Percentiles rank a stretch among this genome's conserved stretches.
Conservation (phyloP, 352 stramenopile genomes). For the Pythium oligandrum region DNA sequence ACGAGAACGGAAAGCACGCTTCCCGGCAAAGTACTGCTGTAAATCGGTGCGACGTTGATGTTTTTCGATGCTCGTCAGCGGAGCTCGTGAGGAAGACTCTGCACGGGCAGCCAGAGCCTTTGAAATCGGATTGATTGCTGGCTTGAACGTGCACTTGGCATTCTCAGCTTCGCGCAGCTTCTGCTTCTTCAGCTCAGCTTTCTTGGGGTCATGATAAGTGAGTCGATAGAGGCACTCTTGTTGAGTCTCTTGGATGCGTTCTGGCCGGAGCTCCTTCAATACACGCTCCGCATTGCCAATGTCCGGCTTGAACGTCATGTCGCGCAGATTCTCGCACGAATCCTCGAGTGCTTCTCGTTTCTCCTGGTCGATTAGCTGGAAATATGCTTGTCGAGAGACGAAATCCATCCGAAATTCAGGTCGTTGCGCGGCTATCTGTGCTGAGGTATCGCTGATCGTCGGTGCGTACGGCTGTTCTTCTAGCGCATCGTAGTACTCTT, state of each 20-base stretch:
- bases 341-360: slow-evolving; percentile 54
- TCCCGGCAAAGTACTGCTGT: slow-evolving; percentile 56
- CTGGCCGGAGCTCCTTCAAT: slow-evolving; percentile 56
- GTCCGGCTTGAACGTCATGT: slow-evolving; percentile 67
- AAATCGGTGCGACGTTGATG: slow-evolving; percentile 19
- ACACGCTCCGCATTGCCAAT: slow-evolving; percentile 72
- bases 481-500: slow-evolving; percentile 68
- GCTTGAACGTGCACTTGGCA: slow-evolving; percentile 67
- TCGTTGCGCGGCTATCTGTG: slow-evolving; percentile 42
- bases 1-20: slow-evolving; percentile 53
- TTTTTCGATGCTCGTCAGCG: slow-evolving; percentile 26
- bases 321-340: slow-evolving; percentile 25
- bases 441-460: slow-evolving; percentile 52
- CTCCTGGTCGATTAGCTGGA: slow-evolving; percentile 56
- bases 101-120: slow-evolving; percentile 47
- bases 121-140: slow-evolving; percentile 72
- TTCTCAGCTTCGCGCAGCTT: slow-evolving; percentile 47
- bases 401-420: slow-evolving; percentile 82
- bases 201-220: slow-evolving; percentile 59
- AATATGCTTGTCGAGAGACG: slow-evolving; percentile 62
- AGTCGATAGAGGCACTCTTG: slow-evolving; percentile 60
- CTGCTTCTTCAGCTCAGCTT: slow-evolving; percentile 57
- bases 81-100: slow-evolving; percentile 5
- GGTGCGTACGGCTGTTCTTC: slow-evolving; percentile 56
- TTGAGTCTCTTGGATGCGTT: slow-evolving; percentile 50